phyloP scores from a whole-genome alignment of 139 green algal genomes.

The Chloropicon primus region DNA sequence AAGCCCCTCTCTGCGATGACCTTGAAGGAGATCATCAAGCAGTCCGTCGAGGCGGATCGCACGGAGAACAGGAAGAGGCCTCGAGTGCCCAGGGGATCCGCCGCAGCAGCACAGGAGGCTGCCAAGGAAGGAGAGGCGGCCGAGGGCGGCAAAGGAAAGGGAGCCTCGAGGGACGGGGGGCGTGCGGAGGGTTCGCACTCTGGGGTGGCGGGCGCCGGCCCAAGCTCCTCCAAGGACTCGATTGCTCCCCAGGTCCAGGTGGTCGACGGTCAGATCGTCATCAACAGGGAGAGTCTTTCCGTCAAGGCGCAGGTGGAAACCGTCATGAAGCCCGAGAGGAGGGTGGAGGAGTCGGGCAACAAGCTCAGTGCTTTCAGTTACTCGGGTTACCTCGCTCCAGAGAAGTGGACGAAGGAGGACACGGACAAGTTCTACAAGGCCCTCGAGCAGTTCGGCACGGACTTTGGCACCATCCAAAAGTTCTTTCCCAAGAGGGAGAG shows the following conservation, averaged over 20 bases:
- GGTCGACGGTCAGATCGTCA: neutral
- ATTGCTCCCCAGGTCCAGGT: neutral
- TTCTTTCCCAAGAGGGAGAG: slow-evolving; percentile 46
- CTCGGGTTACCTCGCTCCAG: neutral
- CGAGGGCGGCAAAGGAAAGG: too few relatives aligned
- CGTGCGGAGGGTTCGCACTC: neutral
- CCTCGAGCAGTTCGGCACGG: slow-evolving; percentile 53
- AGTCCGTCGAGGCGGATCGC: neutral
- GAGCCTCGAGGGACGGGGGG: neutral
- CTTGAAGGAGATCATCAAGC: neutral
- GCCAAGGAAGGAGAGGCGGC: too few relatives aligned
- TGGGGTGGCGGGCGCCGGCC: too few relatives aligned
- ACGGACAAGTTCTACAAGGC: slow-evolving; percentile 28
- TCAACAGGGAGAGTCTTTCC: neutral
- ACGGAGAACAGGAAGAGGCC: neutral
- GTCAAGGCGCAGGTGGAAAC: neutral
- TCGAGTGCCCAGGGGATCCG: too few relatives aligned
- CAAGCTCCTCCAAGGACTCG: too few relatives aligned
- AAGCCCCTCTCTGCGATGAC: neutral
- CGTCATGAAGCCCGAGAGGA: neutral
- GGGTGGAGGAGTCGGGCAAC: neutral
- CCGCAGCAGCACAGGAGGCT: too few relatives aligned
- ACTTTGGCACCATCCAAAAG: slow-evolving; percentile 54
- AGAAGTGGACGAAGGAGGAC: slow-evolving; percentile 10
- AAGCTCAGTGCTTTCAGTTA: neutral